Conservation (phyloP, 31 red algal genomes). For the Asparagopsis taxiformis region DNA sequence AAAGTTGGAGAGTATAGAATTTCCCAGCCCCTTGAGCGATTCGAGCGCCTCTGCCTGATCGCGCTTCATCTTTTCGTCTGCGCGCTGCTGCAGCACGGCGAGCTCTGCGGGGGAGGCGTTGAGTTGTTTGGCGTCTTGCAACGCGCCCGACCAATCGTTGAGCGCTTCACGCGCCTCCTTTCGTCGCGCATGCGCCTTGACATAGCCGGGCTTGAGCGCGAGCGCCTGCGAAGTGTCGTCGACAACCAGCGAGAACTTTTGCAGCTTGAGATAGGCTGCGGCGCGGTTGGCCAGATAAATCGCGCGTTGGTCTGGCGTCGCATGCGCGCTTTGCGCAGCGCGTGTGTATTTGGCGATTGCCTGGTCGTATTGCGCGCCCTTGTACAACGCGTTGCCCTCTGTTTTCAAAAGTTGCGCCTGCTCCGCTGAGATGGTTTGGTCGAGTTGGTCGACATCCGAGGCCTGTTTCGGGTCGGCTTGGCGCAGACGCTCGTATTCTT, state of each 20-base stretch:
- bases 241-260: slow-evolving; percentile 27
- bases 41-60: slow-evolving; percentile 69
- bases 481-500: background rate
- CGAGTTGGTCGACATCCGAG: slow-evolving; percentile 9
- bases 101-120: slow-evolving; percentile 28
- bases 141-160: slow-evolving; percentile 27
- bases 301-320: slow-evolving; percentile 32
- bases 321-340: slow-evolving; percentile 33
- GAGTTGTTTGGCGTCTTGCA: slow-evolving; percentile 50
- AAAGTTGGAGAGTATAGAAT: slow-evolving; percentile 79
- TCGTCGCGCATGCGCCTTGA: slow-evolving; percentile 52
- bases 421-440: slow-evolving; percentile 38
- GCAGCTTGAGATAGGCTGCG: slow-evolving; percentile 51
- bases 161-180: slow-evolving; percentile 38
- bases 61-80: slow-evolving; percentile 50
- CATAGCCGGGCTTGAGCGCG: slow-evolving; percentile 45
- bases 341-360: slow-evolving; percentile 55
- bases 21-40: slow-evolving; percentile 81
- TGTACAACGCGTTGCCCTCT: slow-evolving; percentile 53
- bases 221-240: slow-evolving; percentile 45
- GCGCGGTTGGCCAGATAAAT: slow-evolving; percentile 61
- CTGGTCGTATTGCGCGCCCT: slow-evolving; percentile 12
- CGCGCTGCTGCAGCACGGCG: slow-evolving; percentile 8
- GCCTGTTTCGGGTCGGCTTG: background rate
- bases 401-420: slow-evolving; percentile 46